Evolutionary conservation across 2,329 filamentous ascomycete genomes (phyloP).

Genomic region (Epichloe baconii): DNA sequence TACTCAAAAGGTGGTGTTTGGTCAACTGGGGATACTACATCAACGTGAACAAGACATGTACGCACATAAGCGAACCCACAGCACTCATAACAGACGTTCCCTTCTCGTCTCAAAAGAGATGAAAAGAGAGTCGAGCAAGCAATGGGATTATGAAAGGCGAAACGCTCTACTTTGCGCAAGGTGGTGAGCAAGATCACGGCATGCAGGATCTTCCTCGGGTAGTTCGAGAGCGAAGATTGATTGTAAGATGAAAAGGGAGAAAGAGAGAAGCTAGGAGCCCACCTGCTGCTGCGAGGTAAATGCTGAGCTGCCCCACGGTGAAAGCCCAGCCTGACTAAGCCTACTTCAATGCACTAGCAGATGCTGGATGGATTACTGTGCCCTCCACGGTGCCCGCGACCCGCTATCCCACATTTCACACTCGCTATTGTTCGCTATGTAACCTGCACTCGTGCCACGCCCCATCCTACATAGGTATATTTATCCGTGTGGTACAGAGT

Average conservation of each 20-base stretch:
- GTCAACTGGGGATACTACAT: background rate
- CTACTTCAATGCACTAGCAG: background rate
- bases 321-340: background rate
- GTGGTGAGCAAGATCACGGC: constrained; percentile 29
- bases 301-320: background rate
- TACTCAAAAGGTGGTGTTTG: background rate
- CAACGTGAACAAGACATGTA: constrained; percentile 25
- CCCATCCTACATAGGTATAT: too few species aligned
- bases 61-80: constrained; percentile 50
- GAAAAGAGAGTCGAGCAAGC: constrained; percentile 25
- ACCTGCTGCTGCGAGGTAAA: background rate
- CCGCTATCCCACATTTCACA: constrained; percentile 2
- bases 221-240: constrained; percentile 24
- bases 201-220: constrained; percentile 17
- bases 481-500: background rate
- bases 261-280: constrained; percentile 6
- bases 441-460: background rate
- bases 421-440: background rate
- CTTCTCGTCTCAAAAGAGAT: constrained; percentile 7
- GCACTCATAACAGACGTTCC: constrained; percentile 24
- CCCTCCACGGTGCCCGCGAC: background rate
- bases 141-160: constrained; percentile 49
- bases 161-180: constrained; percentile 40
- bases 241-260: constrained; percentile 36
- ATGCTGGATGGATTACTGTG: too few species aligned